Evolutionary conservation across 2,329 filamentous ascomycete genomes (phyloP), one percentile per base, ranked within the genome.

Genomic region (Incumbomyces delicatus): DNA sequence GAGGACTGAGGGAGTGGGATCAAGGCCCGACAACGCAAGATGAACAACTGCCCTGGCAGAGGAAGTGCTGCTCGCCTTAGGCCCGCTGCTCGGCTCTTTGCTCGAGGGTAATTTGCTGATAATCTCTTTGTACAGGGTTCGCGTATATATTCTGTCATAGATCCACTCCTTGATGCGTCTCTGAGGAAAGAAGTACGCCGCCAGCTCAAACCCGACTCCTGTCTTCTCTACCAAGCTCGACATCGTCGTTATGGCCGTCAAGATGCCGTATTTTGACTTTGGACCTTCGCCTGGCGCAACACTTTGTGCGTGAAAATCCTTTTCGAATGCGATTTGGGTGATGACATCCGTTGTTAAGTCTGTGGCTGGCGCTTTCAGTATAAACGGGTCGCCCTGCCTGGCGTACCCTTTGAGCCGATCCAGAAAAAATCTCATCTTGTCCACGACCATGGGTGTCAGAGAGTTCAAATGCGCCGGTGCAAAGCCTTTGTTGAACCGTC

Each of bases 261-360:
- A 39, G 20, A 54, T 38, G 1, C 52, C 50, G 16, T 49, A 50
- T 11, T 27, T 20, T 8, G 50, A 45, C 29, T 54, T 54, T 11
- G 47, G 41, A 4, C 52, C 52, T 16, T 51, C 33, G 12, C 50
- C 52, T 35, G 53, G 41, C 2, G 38, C 42, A 3, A 46, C 44
- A 22, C 48, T 50, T 32, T 56, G 53, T 3, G 53, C 49, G 14
- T 48, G 43, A 31, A 54, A 56, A 30, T 54, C 50, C 34, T 50
- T 50, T 17, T 51, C 66, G 59, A 69, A 50, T 2, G 62, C 57
- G 12, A 64, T 60, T n/a, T 63, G 58, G 13, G 56, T 56, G 38
- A 69, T 71, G 22, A 70, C 57, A 39, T 71, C 67, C 7, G 69
- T 63, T 0, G 68, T 65, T 13, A 71, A 51, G 43, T 65, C 64